Base-by-base conservation (phyloP, 2,329 filamentous ascomycete genomes). In the Macrophomina tecta region DNA sequence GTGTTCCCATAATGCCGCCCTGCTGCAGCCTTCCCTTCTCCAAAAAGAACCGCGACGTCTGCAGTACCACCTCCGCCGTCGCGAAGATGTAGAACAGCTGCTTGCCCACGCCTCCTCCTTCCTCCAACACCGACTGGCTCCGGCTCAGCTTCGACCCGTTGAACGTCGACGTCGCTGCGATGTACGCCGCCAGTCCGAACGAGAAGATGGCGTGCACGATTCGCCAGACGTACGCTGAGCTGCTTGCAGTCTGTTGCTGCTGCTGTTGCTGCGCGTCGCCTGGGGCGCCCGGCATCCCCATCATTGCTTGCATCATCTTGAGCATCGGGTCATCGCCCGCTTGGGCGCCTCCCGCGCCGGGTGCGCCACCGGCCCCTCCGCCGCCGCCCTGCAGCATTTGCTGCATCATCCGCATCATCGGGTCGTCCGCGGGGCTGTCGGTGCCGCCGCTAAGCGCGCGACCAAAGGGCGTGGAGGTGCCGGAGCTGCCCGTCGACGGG, bases 11-110 rank as follows among this genome's bases (percentile, higher is more conserved):
- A 67, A 91, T 84, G 3, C 90, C 90, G 32, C 82, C 79, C 3
- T 86, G 86, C 68, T 86, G 86, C 53, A 85, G 75, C 68, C 80
- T 79, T 34, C 85, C 85, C 71, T 86, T 87, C 72, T 93, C 90
- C 62, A 92, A 74, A 71, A 93, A 88, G 75, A 90, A 91, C 30
- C 91, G 83, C 36, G 86, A 89, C 1, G 88, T 90, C 70, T 94
- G 87, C 69, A 94, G 81, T 64, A 92, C 76, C 11, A 92, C 84
- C 80, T 95, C 91, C 38, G 87, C 89, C 0, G 91, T 92, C 5
- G 91, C 89, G 75, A 94, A 95, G n/a, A 91, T 85, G 82, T 89
- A 92, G 78, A 94, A 93, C 78, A 93, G 90, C 69, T 84, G 83
- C 53, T 81, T 81, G 48, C 82, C 81, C 7, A 78, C 72, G 9